Evolutionary conservation across 2,329 filamentous ascomycete genomes (phyloP).

Genomic region (Monilinia laxa): DNA sequence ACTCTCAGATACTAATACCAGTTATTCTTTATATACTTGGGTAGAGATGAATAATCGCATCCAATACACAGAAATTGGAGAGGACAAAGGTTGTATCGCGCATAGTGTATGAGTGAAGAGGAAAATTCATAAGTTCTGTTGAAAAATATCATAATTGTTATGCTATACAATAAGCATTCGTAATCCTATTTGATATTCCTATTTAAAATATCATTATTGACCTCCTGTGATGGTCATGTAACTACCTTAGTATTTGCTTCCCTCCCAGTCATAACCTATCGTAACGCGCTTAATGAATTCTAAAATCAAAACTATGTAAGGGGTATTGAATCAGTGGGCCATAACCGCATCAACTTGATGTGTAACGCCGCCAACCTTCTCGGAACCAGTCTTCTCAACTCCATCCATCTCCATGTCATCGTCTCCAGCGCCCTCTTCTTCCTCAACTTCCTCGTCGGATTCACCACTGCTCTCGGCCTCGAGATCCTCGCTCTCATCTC

Average conservation of each 20-base stretch:
- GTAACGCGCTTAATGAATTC: slow-evolving; percentile 15
- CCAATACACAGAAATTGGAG: background rate
- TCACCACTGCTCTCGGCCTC: slow-evolving; percentile 71
- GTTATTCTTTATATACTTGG: background rate
- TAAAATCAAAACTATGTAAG: slow-evolving; percentile 19
- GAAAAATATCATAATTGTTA: background rate
- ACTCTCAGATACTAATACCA: background rate
- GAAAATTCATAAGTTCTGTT: background rate
- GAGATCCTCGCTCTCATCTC: slow-evolving; percentile 76
- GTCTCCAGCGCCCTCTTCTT: slow-evolving; percentile 44
- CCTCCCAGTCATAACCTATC: slow-evolving; percentile 16
- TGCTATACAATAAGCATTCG: slow-evolving; percentile 11
- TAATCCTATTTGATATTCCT: slow-evolving; percentile 5
- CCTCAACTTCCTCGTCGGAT: slow-evolving; percentile 50
- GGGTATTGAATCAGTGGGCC: slow-evolving; percentile 22
- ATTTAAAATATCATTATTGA: slow-evolving; percentile 4
- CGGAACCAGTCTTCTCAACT: slow-evolving; percentile 36
- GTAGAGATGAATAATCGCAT: background rate
- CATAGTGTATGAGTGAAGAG: background rate
- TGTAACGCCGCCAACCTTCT: slow-evolving; percentile 24
- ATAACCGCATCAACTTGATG: slow-evolving; percentile 33
- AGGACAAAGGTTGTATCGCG: background rate
- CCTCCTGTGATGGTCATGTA: slow-evolving; percentile 13
- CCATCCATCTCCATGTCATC: slow-evolving; percentile 54
- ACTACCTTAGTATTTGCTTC: slow-evolving; percentile 9